These are phyloP conservation scores for Fraxinus floribunda DNA, from an alignment of 305 asterid genomes.

Conservation along the genomic window DNA sequence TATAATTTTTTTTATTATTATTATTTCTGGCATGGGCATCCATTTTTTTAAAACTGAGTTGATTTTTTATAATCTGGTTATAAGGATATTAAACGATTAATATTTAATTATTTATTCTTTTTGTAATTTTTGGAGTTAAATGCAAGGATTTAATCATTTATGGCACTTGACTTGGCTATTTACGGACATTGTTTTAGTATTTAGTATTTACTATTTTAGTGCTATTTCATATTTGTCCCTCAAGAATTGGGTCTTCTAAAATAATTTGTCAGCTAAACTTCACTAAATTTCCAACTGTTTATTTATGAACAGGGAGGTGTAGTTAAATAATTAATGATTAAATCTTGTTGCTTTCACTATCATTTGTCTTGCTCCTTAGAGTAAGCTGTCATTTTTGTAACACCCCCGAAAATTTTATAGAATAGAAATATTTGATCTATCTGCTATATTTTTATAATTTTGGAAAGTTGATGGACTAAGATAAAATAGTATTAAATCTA, in stretches of 20 bases:
- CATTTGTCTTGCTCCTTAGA: neutral
- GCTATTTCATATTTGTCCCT: neutral
- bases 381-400: neutral
- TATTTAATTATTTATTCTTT: neutral
- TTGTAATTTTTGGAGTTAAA: neutral
- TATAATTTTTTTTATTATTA: slow-evolving; percentile 15
- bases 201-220: neutral
- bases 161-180: slow-evolving; percentile 11
- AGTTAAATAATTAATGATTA: neutral
- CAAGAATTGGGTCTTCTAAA: neutral
- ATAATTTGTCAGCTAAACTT: neutral
- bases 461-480: too few relatives aligned
- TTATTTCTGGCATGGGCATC: neutral
- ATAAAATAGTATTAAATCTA: too few relatives aligned
- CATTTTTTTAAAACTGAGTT: neutral
- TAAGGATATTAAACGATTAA: neutral
- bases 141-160: slow-evolving; percentile 8
- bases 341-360: slow-evolving; percentile 18
- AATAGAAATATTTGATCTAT: too few relatives aligned
- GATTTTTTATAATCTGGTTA: neutral
- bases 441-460: too few relatives aligned
- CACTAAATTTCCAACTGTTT: neutral
- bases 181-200: neutral
- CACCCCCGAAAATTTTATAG: too few relatives aligned
- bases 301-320: neutral